Conservation (phyloP, 345 rosid genomes). For the Aquilaria sinensis region DNA sequence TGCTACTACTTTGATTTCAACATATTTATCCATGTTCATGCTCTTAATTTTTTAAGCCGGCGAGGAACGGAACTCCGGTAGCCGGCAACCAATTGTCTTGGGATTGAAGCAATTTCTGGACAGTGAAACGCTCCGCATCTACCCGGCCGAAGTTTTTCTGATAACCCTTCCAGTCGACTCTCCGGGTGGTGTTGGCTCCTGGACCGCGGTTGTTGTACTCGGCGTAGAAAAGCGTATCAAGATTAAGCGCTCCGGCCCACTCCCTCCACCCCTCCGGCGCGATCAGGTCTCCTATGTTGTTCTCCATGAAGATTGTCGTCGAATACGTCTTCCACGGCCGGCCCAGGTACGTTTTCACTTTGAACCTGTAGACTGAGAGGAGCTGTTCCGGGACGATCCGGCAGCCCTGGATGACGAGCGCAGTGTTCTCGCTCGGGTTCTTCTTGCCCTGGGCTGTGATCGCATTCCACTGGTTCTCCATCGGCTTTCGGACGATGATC, state of each 20-base stretch:
- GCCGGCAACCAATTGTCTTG: slow-evolving; percentile 5
- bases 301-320: slow-evolving; percentile 42
- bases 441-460: slow-evolving; percentile 43
- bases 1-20: background rate
- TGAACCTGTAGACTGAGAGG: slow-evolving; percentile 24
- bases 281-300: slow-evolving; percentile 45
- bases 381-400: slow-evolving; percentile 45
- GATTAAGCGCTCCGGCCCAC: slow-evolving; percentile 25
- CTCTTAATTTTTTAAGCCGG: slow-evolving; percentile 1
- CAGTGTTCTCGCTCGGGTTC: slow-evolving; percentile 20
- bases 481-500: slow-evolving; percentile 44
- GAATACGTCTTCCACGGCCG: slow-evolving; percentile 53
- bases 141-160: slow-evolving; percentile 20
- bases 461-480: slow-evolving; percentile 34
- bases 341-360: slow-evolving; percentile 36
- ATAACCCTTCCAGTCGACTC: slow-evolving; percentile 47
- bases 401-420: slow-evolving; percentile 54
- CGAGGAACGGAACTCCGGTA: background rate
- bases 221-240: slow-evolving; percentile 35
- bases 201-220: slow-evolving; percentile 51
- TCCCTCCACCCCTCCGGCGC: slow-evolving; percentile 42
- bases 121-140: slow-evolving; percentile 32
- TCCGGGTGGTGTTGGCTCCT: slow-evolving; percentile 28
- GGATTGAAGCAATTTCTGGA: slow-evolving; percentile 7
- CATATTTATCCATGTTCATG: background rate